Conservation (phyloP, 805 yeast species). For the Wickerhamomyces pijperi region DNA sequence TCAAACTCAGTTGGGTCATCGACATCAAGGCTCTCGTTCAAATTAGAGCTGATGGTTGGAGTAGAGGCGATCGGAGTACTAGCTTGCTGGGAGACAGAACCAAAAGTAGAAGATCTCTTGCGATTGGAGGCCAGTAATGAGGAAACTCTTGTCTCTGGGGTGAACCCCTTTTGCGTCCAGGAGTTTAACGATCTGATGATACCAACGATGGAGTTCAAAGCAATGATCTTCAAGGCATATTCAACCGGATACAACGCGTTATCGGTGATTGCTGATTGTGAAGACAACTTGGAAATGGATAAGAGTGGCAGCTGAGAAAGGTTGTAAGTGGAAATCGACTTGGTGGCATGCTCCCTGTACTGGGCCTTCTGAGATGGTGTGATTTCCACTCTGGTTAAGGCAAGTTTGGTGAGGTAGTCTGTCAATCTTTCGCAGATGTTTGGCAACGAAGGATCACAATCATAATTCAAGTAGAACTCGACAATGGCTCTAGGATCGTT, state of each 20-base stretch:
- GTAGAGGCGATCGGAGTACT: slow-evolving; percentile 2
- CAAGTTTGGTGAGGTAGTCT: slow-evolving; percentile 57
- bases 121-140: slow-evolving; percentile 10
- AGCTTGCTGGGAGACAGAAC: slow-evolving; percentile 9
- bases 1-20: slow-evolving; percentile 85
- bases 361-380: slow-evolving; percentile 55
- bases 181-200: slow-evolving; percentile 70
- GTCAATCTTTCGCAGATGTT: slow-evolving; percentile 79
- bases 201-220: slow-evolving; percentile 72
- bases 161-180: slow-evolving; percentile 70
- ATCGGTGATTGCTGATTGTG: slow-evolving; percentile 42
- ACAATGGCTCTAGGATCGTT: slow-evolving; percentile 84
- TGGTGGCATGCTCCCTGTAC: slow-evolving; percentile 38
- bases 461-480: slow-evolving; percentile 90
- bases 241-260: slow-evolving; percentile 55
- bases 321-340: slow-evolving; percentile 64
- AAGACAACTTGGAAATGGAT: slow-evolving; percentile 52
- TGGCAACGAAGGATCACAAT: slow-evolving; percentile 74
- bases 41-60: slow-evolving; percentile 2
- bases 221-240: slow-evolving; percentile 71
- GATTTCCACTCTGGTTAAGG: slow-evolving; percentile 62
- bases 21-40: slow-evolving; percentile 21
- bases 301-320: slow-evolving; percentile 64
- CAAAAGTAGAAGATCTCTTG: slow-evolving; percentile 18
- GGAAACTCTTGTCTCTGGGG: slow-evolving; percentile 17